Percentiles rank a stretch among this genome's conserved stretches.
Conservation (phyloP, 768 basidiomycete genomes). For the Pleurotus pulmonarius region DNA sequence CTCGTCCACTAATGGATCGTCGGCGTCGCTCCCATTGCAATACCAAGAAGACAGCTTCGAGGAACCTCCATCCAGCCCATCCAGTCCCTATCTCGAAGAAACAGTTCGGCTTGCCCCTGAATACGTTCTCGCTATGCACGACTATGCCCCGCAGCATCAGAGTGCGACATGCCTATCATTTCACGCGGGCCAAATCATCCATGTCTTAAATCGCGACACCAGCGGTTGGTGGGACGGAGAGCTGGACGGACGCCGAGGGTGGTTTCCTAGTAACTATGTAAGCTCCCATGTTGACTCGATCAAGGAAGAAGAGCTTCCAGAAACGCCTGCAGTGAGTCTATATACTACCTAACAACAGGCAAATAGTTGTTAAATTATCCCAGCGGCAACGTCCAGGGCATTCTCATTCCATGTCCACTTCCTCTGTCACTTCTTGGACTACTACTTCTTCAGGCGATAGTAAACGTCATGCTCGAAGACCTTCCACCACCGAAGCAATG, state of each 20-base stretch:
- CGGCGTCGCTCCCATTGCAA: constrained; percentile 45
- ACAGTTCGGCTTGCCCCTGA: constrained; percentile 50
- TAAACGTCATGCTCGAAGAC: constrained; percentile 34
- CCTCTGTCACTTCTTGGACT: constrained; percentile 53
- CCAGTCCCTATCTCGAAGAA: constrained; percentile 43
- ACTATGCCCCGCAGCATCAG: constrained; percentile 71
- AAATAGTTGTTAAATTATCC: not conserved
- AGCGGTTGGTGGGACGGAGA: constrained; percentile 99
- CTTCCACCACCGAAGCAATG: constrained; percentile 40
- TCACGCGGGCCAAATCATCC: constrained; percentile 86
- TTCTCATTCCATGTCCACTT: constrained; percentile 44
- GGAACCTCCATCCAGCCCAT: constrained; percentile 28
- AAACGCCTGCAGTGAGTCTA: constrained; percentile 36
- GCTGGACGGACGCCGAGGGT: constrained; percentile 81
- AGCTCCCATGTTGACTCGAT: constrained; percentile 58
- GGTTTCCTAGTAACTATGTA: constrained; percentile 99
- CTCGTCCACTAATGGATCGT: constrained; percentile 51
- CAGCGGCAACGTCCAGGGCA: constrained; percentile 39
- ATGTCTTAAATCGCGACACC: constrained; percentile 80
- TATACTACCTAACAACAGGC: constrained; percentile 8
- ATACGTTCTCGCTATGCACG: constrained; percentile 90
- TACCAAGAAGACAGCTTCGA: constrained; percentile 15
- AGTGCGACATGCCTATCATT: constrained; percentile 85
- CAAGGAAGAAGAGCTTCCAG: constrained; percentile 52
- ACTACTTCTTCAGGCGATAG: constrained; percentile 32